phyloP scores from a whole-genome alignment of 2,329 filamentous ascomycete species.

The Neophaeococcomyces aloes region DNA sequence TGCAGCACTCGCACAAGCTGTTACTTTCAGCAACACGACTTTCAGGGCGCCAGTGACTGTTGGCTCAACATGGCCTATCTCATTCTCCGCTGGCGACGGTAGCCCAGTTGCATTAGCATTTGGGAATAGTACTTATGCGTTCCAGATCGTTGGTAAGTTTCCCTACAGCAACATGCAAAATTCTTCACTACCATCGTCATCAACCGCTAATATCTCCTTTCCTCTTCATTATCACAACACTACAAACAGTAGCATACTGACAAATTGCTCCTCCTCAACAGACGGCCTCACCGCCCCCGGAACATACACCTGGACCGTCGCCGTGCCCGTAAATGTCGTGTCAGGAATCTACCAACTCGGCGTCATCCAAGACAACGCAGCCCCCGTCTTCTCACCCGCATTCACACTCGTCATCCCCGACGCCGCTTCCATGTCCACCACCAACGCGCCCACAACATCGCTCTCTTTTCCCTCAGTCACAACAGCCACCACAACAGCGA shows the following conservation, averaged over 20 bases:
- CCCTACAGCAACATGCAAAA: background rate
- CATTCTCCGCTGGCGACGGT: slow-evolving; percentile 15
- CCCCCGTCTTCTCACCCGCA: background rate
- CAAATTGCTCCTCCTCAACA: too few species aligned
- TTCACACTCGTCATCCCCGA: slow-evolving; percentile 1
- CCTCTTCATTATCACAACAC: background rate
- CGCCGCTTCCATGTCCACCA: background rate
- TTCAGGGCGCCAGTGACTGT: slow-evolving; percentile 12
- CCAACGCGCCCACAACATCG: background rate
- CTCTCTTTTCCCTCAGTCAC: slow-evolving; percentile 1
- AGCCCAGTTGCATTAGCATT: slow-evolving; percentile 14
- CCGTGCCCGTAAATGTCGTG: slow-evolving; percentile 13
- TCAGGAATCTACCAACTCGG: slow-evolving; percentile 16
- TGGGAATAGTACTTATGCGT: slow-evolving; percentile 14
- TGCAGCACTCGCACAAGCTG: slow-evolving; percentile 12
- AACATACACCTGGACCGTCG: slow-evolving; percentile 15
- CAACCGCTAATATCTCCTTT: too few species aligned
- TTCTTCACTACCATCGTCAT: too few species aligned
- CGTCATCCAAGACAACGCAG: slow-evolving; percentile 12
- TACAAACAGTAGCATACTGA: background rate
- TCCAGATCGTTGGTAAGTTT: slow-evolving; percentile 15
- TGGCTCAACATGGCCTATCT: slow-evolving; percentile 15
- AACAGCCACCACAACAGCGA: background rate
- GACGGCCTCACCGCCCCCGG: slow-evolving; percentile 10
- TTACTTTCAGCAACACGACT: slow-evolving; percentile 14